These are phyloP conservation scores for Penicillium daleae DNA, from an alignment of 495 filamentous ascomycete species.

Conservation along the genomic window DNA sequence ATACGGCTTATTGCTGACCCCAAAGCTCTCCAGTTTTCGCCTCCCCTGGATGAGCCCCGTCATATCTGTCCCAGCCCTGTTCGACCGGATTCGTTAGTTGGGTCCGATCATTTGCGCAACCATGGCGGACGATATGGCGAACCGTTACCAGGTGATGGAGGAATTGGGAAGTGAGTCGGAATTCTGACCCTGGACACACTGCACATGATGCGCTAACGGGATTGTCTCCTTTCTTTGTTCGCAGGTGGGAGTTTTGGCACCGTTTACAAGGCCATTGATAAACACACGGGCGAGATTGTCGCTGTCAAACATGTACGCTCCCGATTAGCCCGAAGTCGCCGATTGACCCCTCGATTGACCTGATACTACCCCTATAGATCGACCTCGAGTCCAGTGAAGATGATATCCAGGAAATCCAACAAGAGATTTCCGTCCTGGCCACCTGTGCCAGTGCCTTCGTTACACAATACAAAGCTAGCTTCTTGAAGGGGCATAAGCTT, in stretches of 20 bases:
- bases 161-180: conserved; percentile 81
- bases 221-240: conserved; percentile 23
- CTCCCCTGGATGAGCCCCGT: conserved; percentile 26
- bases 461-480: conserved; percentile 95
- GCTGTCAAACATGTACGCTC: conserved; percentile 84
- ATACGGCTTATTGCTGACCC: conserved; percentile 6
- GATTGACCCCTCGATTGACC: conserved; percentile 29
- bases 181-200: not conserved
- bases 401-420: conserved; percentile 96
- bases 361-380: conserved; percentile 62
- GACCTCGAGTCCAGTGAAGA: conserved; percentile 98
- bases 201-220: conserved; percentile 16
- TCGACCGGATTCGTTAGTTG: conserved; percentile 24
- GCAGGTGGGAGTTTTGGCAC: conserved; percentile 91
- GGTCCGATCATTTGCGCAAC: conserved; percentile 31
- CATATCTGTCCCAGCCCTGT: conserved; percentile 22
- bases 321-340: conserved; percentile 22
- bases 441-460: conserved; percentile 92
- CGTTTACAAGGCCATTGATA: conserved; percentile 94
- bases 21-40: conserved; percentile 13
- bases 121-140: conserved; percentile 68
- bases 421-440: conserved; percentile 93
- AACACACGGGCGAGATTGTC: conserved; percentile 81
- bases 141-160: conserved; percentile 86
- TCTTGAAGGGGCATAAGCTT: conserved; percentile 89